Base-by-base conservation (phyloP, 2,329 filamentous ascomycete species). In the Aspergillus glaucus region DNA sequence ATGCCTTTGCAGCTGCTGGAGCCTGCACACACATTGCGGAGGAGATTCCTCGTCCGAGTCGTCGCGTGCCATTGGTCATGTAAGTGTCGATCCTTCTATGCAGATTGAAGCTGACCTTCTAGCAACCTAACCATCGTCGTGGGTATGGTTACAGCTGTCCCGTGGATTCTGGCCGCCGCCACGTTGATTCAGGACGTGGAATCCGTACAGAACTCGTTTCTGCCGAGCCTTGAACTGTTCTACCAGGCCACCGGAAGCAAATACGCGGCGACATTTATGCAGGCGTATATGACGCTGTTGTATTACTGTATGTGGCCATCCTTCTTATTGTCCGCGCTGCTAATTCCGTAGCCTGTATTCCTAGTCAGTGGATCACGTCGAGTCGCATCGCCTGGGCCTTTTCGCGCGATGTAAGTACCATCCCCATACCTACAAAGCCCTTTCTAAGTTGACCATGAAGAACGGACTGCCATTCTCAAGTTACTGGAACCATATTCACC, bases 381-480 rank as follows among this genome's bases (percentile, higher is more conserved):
- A 61, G 65, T 19, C 59, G 64, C 5, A 50, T 66, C 12, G 54
- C 63, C 2, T 68, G 65, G 64, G 64, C 64, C 1, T 68, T 66
- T 47, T 55, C 64, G 6, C 52, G 65, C 22, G 64, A 67, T 47
- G 61, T 50, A 43, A 19, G 45, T 40, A 7, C 19, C 3, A 4
- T 32, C 34, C 7, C 6, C 12, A 74, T 40, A 69, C 74, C 48
- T 74, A 73, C 37, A 55, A 50, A 5, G 41, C 34, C n/a, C 6
- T 8, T 8, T 4, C 39, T 6, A 24, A 34, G 30, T 19, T 45
- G 19, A 44, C 6, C 47, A 46, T 30, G 44, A 62, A 53, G 55
- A 59, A 54, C 10, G 61, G 60, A 2, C 44, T 61, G 4, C 62
- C 55, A 14, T 58, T 43, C 36, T 59, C 62, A 3, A 40, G 50